phyloP scores from a whole-genome alignment of 2,329 filamentous ascomycete genomes.

The Chaetothyriales sp. region DNA sequence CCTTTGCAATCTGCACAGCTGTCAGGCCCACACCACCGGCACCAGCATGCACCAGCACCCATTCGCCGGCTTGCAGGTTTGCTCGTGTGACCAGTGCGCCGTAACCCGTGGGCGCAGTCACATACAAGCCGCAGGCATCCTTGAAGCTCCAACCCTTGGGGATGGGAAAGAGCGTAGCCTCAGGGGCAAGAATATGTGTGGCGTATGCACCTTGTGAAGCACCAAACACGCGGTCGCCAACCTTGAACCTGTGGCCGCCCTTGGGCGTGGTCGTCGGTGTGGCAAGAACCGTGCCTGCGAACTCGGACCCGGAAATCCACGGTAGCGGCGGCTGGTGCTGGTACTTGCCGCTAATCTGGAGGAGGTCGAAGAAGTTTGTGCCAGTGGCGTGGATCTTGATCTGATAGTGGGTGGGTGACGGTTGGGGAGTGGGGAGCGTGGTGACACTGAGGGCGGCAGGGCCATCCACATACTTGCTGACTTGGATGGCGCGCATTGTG shows the following conservation, averaged over 20 bases:
- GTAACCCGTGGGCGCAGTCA: conserved; percentile 84
- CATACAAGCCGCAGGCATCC: conserved; percentile 76
- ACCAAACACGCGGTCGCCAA: conserved; percentile 75
- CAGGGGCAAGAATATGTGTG: conserved; percentile 52
- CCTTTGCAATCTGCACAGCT: conserved; percentile 87
- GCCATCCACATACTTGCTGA: conserved; percentile 38
- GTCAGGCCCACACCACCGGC: conserved; percentile 83
- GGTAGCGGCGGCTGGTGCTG: conserved; percentile 80
- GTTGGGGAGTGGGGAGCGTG: conserved; percentile 57
- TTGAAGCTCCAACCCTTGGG: conserved; percentile 68
- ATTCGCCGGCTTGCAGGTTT: conserved; percentile 62
- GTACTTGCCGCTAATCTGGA: conserved; percentile 92
- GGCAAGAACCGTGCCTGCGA: conserved; percentile 61
- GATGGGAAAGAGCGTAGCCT: conserved; percentile 54
- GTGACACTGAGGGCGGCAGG: conserved; percentile 65
- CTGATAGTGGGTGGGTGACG: conserved; percentile 61
- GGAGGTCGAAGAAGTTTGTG: conserved; percentile 93
- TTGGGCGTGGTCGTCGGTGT: conserved; percentile 35
- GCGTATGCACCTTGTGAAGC: conserved; percentile 76
- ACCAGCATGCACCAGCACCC: conserved; percentile 79
- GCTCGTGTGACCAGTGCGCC: conserved; percentile 67
- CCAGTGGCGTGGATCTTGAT: conserved; percentile 75
- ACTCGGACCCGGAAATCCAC: conserved; percentile 77
- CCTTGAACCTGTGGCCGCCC: conserved; percentile 47
- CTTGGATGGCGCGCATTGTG: conserved; percentile 17